Evolutionary conservation across 176 grass and related monocot genomes (phyloP).

Genomic region (Phyllostachys edulis): DNA sequence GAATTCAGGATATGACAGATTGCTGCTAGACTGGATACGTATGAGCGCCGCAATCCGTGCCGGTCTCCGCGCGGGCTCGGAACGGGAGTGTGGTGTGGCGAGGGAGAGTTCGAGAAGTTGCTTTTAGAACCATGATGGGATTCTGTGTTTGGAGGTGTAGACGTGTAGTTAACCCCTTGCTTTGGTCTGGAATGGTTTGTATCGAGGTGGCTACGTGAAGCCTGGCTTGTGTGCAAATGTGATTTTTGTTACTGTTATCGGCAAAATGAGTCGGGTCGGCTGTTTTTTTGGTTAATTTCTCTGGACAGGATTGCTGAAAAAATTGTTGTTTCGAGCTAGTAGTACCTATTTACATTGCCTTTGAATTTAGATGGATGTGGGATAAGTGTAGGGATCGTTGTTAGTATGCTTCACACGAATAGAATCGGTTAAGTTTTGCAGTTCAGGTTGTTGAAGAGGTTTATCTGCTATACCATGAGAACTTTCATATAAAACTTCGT

Average conservation of each 20-base stretch:
- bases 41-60: background rate
- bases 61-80: background rate
- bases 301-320: background rate
- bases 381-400: background rate
- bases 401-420: background rate
- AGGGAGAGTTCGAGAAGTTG: background rate
- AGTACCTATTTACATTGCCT: background rate
- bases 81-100: background rate
- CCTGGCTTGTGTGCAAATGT: background rate
- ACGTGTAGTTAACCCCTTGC: background rate
- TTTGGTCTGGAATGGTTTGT: background rate
- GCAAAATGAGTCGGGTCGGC: background rate
- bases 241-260: background rate
- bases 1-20: too few relatives aligned
- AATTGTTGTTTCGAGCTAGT: background rate
- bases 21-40: background rate
- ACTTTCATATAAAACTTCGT: background rate
- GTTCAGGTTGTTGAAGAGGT: background rate
- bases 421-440: background rate
- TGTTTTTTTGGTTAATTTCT: background rate
- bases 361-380: slow-evolving; percentile 1
- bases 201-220: background rate
- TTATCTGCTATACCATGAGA: background rate
- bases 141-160: background rate
- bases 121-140: background rate